phyloP scores from a whole-genome alignment of 2,329 filamentous ascomycete species.

The Trichoderma koningiopsis region DNA sequence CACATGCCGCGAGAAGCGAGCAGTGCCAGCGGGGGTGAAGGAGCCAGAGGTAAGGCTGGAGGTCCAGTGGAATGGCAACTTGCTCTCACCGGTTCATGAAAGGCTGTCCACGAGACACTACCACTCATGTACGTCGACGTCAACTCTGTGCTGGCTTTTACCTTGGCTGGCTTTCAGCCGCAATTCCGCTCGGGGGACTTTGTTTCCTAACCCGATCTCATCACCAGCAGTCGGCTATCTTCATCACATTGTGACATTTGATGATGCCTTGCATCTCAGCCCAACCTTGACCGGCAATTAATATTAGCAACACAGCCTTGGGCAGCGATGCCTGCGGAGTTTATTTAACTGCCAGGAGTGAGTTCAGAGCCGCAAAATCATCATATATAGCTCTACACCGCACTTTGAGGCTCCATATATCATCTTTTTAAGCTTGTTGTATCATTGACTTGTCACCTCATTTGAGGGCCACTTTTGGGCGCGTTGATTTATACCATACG shows the following conservation, averaged over 20 bases:
- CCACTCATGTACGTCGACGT: constrained; percentile 27
- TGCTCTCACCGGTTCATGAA: constrained; percentile 10
- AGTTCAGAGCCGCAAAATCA: not conserved
- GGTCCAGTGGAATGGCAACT: not conserved
- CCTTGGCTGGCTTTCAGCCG: constrained; percentile 6
- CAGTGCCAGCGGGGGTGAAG: not conserved
- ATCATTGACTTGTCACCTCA: not conserved
- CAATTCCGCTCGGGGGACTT: constrained; percentile 3
- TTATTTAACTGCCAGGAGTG: not conserved
- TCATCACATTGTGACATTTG: constrained; percentile 8
- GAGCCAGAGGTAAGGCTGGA: not conserved
- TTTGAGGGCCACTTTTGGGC: not conserved
- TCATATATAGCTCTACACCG: constrained; percentile 24
- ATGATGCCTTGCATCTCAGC: constrained; percentile 31
- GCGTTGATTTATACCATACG: not conserved
- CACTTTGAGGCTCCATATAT: constrained; percentile 2
- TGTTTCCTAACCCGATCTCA: constrained; percentile 4
- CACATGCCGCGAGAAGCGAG: not conserved
- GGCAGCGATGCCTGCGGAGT: constrained; percentile 32
- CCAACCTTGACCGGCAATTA: constrained; percentile 29
- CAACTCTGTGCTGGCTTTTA: not conserved
- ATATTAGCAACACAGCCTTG: constrained; percentile 27
- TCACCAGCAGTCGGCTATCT: not conserved
- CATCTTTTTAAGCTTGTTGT: not conserved
- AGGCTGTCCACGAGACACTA: constrained; percentile 25